Base-by-base conservation (phyloP, 2,329 filamentous ascomycete species). In the Falciphora oryzae region DNA sequence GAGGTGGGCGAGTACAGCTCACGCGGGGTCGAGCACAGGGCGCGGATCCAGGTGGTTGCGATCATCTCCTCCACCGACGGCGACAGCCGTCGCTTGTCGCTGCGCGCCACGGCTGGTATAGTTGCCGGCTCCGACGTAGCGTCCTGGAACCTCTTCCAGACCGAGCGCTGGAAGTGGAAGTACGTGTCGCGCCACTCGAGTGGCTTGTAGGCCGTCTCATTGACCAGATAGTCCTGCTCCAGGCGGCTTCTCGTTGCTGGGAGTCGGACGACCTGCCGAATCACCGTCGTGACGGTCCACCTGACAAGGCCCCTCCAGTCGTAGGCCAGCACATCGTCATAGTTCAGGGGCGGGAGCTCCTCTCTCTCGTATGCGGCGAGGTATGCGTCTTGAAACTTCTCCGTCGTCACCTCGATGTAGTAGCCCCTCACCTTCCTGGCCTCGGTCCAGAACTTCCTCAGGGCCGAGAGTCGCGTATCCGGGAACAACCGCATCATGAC, bases 241-340 rank as follows among this genome's bases (percentile, higher is more conserved):
- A 89, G 72, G n/a, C 73, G 72, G 16, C 74, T 69, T 59, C 80
- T 77, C 1, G 79, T 79, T 3, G 72, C 71, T 1, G 85, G 86
- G 2, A 89, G 78, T 28, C 79, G 73, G 44, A 82, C 70, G 0
- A 78, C 78, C 64, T 81, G 77, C 35, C 79, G 75, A 0, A 76
- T 76, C 29, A 80, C 75, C 4, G 85, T 83, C 28, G 81, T 78
- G 67, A 85, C 77, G 1, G 87, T 83, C 91, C 91, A 94, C 50
- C 82, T 79, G 60, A 93, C 82, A 7, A 93, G 74, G 5, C 73
- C 75, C 13, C 79, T 75, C 89, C 91, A 93, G 71, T 93, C 88
- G 66, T 91, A 92, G 1, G 82, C 80, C 56, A 83, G 73, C 0
- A 87, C 80, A 59, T 89, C 76, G 62, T 90, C 81, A 68, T 85